A percentile compares a stretch with the other conserved stretches of the same genome.
These are phyloP conservation scores for Pseudopyricularia javanii DNA, from an alignment of 2,329 filamentous ascomycete genomes.

Conservation along the genomic window DNA sequence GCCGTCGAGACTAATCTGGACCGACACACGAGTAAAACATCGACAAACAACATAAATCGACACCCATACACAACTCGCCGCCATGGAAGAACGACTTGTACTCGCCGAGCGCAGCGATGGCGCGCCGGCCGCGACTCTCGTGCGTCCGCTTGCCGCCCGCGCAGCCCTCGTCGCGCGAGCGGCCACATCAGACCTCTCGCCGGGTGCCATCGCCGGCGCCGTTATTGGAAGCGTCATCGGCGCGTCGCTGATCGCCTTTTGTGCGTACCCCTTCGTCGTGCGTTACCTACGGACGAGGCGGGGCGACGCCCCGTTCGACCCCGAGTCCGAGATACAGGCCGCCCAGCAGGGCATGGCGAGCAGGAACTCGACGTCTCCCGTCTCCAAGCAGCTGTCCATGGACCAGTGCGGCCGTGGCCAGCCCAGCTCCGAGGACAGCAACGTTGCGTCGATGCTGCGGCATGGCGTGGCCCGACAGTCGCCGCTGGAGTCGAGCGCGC, in stretches of 20 bases:
- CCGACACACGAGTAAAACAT: no score
- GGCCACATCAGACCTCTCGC: slow-evolving; percentile 9
- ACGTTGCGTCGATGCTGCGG: neutral
- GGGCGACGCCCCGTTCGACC: slow-evolving; percentile 8
- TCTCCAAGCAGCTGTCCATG: slow-evolving; percentile 1
- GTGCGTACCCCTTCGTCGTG: slow-evolving; percentile 18
- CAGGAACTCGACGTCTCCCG: neutral
- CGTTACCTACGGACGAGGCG: slow-evolving; percentile 13
- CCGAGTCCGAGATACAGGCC: slow-evolving; percentile 16
- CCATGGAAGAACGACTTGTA: neutral
- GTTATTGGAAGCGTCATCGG: slow-evolving; percentile 19
- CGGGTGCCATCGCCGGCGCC: slow-evolving; percentile 20
- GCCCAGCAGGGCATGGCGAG: slow-evolving; percentile 6
- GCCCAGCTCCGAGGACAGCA: neutral
- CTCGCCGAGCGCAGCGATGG: neutral
- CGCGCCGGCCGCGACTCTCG: neutral
- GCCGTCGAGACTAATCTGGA: no score
- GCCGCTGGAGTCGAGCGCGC: neutral
- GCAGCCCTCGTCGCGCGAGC: neutral
- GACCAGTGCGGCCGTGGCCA: slow-evolving; percentile 1
- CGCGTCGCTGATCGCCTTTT: slow-evolving; percentile 16
- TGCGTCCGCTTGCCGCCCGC: neutral
- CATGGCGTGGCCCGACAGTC: neutral
- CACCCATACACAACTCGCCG: neutral
- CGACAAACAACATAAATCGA: neutral